Base-by-base conservation (phyloP, 2,329 filamentous ascomycete genomes). In the Beauveria australis region DNA sequence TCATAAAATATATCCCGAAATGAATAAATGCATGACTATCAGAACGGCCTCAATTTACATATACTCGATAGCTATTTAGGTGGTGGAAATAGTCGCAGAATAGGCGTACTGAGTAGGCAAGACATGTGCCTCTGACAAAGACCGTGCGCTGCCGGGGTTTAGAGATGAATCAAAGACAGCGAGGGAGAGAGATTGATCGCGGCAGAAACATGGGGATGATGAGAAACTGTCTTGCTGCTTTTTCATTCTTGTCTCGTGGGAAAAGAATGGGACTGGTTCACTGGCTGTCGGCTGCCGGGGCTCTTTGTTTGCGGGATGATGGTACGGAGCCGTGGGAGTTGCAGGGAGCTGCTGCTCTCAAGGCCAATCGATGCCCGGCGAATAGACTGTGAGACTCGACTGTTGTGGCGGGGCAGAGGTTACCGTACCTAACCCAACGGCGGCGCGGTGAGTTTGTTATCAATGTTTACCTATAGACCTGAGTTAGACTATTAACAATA, bases 1-100 rank as follows among this genome's bases (percentile, higher is more conserved):
- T 26, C 51, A 33, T 41, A 53, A 41, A 40, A 53, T 53, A 53
- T 53, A 53, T 53, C 33, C 51, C 22, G 37, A 53, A 53, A 53
- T 26, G 51, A 53, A 53, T 19, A 43, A 43, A 19, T 18, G 41
- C 41, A 43, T 28, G 33, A 16, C 33, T 33, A 33, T 30, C 4
- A 33, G 30, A 33, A 14, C 30, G 30, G 30, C 30, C 30, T 33
- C 30, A 33, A 14, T 33, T 33, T 12, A 33, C 30, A 12, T 14
- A 33, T 33, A 14, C 30, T 33, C 5, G 30, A 33, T 33, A 5
- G 30, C 30, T 37, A 30, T 30, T 30, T 30, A 37, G 12, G 12
- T 37, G 33, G 12, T 37, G 33, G 28, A 8, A 9, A 30, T 30
- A 9, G 12, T 37, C 12, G 33, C 12, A 6, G 33, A 33, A 14